Conservation (phyloP, 2,329 filamentous ascomycete species). For the Sporothrix schenckii region DNA sequence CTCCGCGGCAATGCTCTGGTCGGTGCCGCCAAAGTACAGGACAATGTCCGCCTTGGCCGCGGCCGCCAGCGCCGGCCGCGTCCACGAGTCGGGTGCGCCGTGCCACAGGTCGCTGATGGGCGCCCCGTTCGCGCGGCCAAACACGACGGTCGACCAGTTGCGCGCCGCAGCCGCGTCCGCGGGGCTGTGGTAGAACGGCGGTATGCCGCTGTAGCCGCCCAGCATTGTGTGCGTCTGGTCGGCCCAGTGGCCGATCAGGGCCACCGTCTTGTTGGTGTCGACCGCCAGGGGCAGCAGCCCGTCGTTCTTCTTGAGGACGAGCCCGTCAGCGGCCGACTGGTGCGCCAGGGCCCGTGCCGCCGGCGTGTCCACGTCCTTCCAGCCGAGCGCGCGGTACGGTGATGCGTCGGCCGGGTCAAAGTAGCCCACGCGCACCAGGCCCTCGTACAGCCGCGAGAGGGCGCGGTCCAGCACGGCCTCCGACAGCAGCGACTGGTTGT, state of each 20-base stretch:
- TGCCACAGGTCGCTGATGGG: not conserved
- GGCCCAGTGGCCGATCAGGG: constrained; percentile 60
- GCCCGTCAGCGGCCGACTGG: constrained; percentile 54
- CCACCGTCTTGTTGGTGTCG: constrained; percentile 30
- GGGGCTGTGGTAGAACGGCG: constrained; percentile 59
- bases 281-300: constrained; percentile 51
- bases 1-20: constrained; percentile 56
- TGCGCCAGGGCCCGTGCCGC: constrained; percentile 59
- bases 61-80: constrained; percentile 42
- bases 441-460: constrained; percentile 50
- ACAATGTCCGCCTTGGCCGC: constrained; percentile 55
- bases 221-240: constrained; percentile 55
- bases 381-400: constrained; percentile 57
- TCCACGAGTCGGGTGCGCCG: constrained; percentile 31
- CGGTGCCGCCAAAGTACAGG: constrained; percentile 60
- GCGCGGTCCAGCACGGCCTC: constrained; percentile 40
- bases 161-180: constrained; percentile 54
- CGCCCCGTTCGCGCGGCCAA: not conserved
- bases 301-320: constrained; percentile 59
- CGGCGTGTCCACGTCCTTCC: constrained; percentile 59
- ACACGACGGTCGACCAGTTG: constrained; percentile 12
- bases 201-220: constrained; percentile 61
- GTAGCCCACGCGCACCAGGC: constrained; percentile 60
- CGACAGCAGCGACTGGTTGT: constrained; percentile 44
- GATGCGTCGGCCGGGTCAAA: constrained; percentile 54